Conservation (phyloP, 1,284 basidiomycete genomes). For the Boletellus deceptivus region DNA sequence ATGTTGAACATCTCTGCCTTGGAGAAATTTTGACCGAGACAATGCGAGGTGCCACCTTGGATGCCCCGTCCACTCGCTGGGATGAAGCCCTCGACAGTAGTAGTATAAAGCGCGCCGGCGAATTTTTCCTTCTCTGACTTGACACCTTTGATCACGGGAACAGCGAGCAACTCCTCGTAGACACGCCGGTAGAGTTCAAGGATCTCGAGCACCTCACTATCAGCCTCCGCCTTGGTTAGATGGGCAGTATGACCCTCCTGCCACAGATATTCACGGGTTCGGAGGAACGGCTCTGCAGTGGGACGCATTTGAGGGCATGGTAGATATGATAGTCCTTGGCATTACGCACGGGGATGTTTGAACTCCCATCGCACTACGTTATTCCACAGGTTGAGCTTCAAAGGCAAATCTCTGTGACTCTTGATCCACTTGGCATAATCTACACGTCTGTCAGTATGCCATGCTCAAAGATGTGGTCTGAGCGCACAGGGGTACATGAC, state of each 20-base stretch:
- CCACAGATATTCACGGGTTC: conserved; percentile 99
- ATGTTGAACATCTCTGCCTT: conserved; percentile 98
- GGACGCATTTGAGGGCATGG: conserved; percentile 1
- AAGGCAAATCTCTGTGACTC: conserved; percentile 93
- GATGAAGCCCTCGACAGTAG: conserved; percentile 97
- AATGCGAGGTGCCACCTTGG: conserved; percentile 97
- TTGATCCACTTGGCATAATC: conserved; percentile 99
- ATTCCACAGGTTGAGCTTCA: conserved; percentile 99
- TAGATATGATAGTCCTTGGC: not conserved
- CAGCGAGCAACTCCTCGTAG: conserved; percentile 96
- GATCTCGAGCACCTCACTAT: conserved; percentile 89
- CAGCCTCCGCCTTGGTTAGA: conserved; percentile 87
- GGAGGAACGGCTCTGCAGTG: conserved; percentile 89
- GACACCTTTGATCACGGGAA: conserved; percentile 94
- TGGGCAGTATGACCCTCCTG: conserved; percentile 99
- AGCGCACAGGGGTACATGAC: conserved; percentile 93
- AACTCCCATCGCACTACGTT: conserved; percentile 99
- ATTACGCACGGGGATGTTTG: conserved; percentile 85
- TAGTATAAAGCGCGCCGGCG: conserved; percentile 96
- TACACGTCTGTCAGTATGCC: conserved; percentile 20
- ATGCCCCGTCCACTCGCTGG: conserved; percentile 97
- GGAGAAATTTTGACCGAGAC: conserved; percentile 98
- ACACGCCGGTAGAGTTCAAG: conserved; percentile 94
- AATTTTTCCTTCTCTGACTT: conserved; percentile 99
- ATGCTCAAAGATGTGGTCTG: not conserved